These are phyloP conservation scores for Pistacia vera DNA, from an alignment of 345 rosid genomes.

Conservation along the genomic window DNA sequence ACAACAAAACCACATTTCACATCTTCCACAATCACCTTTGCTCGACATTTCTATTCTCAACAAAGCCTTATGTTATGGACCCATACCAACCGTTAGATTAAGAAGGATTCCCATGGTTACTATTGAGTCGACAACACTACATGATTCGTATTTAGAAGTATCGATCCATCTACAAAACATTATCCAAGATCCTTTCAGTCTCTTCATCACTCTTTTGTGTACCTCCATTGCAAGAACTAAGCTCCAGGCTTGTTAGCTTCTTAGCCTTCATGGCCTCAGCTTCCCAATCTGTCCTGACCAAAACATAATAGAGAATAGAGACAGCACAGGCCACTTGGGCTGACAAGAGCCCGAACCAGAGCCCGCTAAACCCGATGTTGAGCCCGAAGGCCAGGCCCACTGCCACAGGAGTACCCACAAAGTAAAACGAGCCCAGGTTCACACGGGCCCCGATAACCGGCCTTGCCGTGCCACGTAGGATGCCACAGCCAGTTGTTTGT, in stretches of 20 bases:
- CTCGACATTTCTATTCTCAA: not conserved
- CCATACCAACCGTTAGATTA: not conserved
- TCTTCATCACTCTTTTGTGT: slow-evolving; percentile 32
- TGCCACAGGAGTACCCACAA: slow-evolving; percentile 93
- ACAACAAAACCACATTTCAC: slow-evolving; percentile 16
- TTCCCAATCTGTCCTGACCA: slow-evolving; percentile 83
- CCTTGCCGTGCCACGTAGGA: slow-evolving; percentile 86
- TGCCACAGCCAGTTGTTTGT: slow-evolving; percentile 95
- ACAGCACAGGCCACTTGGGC: slow-evolving; percentile 87
- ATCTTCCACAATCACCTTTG: slow-evolving; percentile 12
- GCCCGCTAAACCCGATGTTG: slow-evolving; percentile 78
- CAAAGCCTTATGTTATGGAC: no score
- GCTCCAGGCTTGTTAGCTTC: slow-evolving; percentile 52
- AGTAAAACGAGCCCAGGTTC: slow-evolving; percentile 85
- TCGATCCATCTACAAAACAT: slow-evolving; percentile 24
- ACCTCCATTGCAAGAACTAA: slow-evolving; percentile 26
- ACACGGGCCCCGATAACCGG: slow-evolving; percentile 81
- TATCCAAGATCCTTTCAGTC: slow-evolving; percentile 36
- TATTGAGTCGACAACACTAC: no score
- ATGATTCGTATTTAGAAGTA: no score
- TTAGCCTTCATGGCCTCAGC: slow-evolving; percentile 72
- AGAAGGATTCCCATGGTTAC: not conserved
- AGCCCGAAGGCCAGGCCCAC: slow-evolving; percentile 83
- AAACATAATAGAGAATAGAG: slow-evolving; percentile 65
- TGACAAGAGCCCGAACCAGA: slow-evolving; percentile 86